Evolutionary conservation across 1,284 basidiomycete genomes (phyloP).

Genomic region (Sporisorium reilianum): DNA sequence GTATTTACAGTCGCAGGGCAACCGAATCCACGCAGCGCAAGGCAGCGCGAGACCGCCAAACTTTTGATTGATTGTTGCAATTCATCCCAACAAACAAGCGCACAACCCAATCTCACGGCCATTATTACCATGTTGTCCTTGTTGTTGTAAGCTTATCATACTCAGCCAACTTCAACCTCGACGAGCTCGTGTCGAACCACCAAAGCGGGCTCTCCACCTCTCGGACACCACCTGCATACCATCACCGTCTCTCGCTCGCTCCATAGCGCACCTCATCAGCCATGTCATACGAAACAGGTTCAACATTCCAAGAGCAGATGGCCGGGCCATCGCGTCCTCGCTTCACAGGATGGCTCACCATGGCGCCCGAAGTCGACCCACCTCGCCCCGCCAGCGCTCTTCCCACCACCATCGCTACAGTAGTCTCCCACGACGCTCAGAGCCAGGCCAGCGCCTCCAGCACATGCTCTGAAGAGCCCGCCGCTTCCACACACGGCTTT

Average conservation of each 20-base stretch:
- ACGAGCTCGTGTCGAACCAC: not conserved
- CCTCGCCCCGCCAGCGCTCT: constrained; percentile 9
- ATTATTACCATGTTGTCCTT: not conserved
- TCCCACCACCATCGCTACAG: constrained; percentile 4
- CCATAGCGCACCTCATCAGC: not conserved
- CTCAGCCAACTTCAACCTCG: not conserved
- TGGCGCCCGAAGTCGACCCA: constrained; percentile 53
- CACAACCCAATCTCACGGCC: not conserved
- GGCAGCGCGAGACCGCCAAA: too few species aligned
- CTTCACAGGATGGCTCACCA: constrained; percentile 60
- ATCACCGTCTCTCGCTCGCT: not conserved
- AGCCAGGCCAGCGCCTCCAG: constrained; percentile 11
- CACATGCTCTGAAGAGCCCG: constrained; percentile 12
- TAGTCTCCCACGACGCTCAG: constrained; percentile 3
- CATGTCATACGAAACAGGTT: constrained; percentile 24
- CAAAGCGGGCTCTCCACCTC: not conserved
- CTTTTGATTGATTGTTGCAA: too few species aligned
- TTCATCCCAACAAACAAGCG: not conserved
- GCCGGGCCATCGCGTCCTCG: constrained; percentile 40
- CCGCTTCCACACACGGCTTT: constrained; percentile 37
- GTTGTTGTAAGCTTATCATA: not conserved
- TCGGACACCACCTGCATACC: not conserved
- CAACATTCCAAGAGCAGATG: constrained; percentile 43
- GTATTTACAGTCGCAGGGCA: not conserved
- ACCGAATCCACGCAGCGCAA: not conserved